Percentiles rank a stretch among this genome's conserved stretches.
Evolutionary conservation across 2,329 filamentous ascomycete genomes (phyloP).

Genomic region (Colletotrichum theobromicola): DNA sequence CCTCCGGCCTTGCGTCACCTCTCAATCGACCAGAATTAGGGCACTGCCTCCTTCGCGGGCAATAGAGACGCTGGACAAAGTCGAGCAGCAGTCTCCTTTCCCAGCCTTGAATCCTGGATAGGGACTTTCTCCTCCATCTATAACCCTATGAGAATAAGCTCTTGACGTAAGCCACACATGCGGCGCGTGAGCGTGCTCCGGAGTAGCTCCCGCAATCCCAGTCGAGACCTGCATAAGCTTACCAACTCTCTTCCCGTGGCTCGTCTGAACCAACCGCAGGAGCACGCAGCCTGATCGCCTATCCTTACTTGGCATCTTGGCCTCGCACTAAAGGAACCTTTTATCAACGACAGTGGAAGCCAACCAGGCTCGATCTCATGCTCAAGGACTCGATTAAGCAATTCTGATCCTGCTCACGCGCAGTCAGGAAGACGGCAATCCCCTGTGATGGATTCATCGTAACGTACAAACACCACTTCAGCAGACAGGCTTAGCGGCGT

Average conservation of each 20-base stretch:
- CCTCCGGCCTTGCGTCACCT: not conserved
- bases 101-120: not conserved
- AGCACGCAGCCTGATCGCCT: not conserved
- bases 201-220: not conserved
- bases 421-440: not conserved
- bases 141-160: not conserved
- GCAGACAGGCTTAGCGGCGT: not conserved
- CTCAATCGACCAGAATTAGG: not conserved
- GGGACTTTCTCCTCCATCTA: not conserved
- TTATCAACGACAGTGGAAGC: not conserved
- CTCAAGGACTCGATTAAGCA: not conserved
- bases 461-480: not conserved
- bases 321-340: not conserved
- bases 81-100: not conserved
- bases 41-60: not conserved
- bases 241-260: not conserved
- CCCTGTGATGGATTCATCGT: not conserved
- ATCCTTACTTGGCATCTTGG: not conserved
- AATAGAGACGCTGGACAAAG: not conserved
- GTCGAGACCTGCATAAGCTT: not conserved
- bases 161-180: not conserved
- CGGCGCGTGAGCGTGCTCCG: not conserved
- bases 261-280: not conserved
- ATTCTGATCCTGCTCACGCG: not conserved
- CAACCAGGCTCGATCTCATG: not conserved